Base-by-base conservation (phyloP, 768 basidiomycete species). In the Lepiota venenata region DNA sequence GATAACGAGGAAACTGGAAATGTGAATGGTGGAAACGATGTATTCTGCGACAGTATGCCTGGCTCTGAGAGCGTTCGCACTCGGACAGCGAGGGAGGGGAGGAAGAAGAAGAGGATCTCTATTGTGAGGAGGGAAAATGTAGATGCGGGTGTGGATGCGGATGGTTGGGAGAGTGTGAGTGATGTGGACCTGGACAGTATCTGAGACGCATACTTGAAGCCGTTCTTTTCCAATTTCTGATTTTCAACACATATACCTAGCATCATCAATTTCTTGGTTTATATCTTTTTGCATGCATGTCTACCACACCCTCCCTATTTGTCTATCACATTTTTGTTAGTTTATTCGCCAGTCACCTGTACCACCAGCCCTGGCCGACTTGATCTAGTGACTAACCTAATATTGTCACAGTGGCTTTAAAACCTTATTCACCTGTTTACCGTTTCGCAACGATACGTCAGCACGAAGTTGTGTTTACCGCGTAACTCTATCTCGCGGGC, bases 91-190 rank as follows among this genome's bases (percentile, higher is more conserved):
- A 36, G 21, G 14, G 8, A 37, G 15, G 9, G 45, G 15, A 25
- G n/a, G 20, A 25, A 15, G 46, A 18, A 25, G 21, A 40, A 29
- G 16, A 20, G 38, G 22, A 10, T 48, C 3, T 16, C 25, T 37
- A 47, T 41, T 42, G 11, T 32, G 14, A 21, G 10, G 8, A 22
- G 29, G 35, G 53, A 47, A 10, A 45, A 22, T 20, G 46, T 21
- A 10, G 53, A 35, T 14, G 46, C 40, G n/a, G 53, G 48, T 6
- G 32, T 29, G 7, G 53, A 55, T 48, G 47, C 53, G 4, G 53
- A 55, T 42, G 53, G 47, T 48, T 55, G 53, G 53, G 53, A 55
- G 25, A 55, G 53, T n/a, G 53, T 47, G 27, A 55, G 53, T 35
- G 53, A 55, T 42, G 46, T 48, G 18, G 47, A 40, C 20, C 9